A percentile compares a stretch with the other conserved stretches of the same genome.
Conservation (phyloP, 139 green algal species). For the Penium margaritaceum region DNA sequence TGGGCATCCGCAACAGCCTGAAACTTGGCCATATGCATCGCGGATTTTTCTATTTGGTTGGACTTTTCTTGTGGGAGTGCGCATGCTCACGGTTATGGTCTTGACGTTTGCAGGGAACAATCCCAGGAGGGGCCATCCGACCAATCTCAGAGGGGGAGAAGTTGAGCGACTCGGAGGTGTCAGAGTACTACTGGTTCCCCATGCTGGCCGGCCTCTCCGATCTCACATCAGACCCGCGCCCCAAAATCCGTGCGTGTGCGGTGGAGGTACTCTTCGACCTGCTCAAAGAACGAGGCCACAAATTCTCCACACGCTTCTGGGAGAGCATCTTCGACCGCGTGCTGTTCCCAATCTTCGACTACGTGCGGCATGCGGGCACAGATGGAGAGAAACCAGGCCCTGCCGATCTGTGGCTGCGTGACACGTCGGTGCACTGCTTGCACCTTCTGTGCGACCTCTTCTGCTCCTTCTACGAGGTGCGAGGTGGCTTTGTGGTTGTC, state of each 20-base stretch:
- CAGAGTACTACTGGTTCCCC: constrained; percentile 91
- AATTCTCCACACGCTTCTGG: constrained; percentile 87
- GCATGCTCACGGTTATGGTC: neutral
- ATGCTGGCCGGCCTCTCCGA: constrained; percentile 91
- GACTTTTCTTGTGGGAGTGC: neutral
- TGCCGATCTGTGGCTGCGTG: constrained; percentile 32
- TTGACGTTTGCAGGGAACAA: neutral
- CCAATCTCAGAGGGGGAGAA: constrained; percentile 18
- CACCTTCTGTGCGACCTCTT: constrained; percentile 88
- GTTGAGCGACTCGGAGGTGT: constrained; percentile 27
- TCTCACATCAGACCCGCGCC: constrained; percentile 87
- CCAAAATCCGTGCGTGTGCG: constrained; percentile 69
- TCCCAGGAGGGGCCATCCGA: neutral
- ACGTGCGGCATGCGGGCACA: constrained; percentile 62
- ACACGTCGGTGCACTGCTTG: constrained; percentile 54
- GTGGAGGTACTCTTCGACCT: constrained; percentile 82
- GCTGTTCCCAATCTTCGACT: constrained; percentile 95
- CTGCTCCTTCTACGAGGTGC: constrained; percentile 65
- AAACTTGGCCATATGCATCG: too few relatives aligned
- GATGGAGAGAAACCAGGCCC: constrained; percentile 5
- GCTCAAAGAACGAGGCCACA: constrained; percentile 76
- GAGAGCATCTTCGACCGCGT: constrained; percentile 82
- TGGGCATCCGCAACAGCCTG: too few relatives aligned
- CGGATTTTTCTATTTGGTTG: neutral
- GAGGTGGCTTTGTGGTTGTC: too few relatives aligned